Evolutionary conservation across 2,329 filamentous ascomycete genomes (phyloP).

Genomic region (Chalaropsis thielavioides): DNA sequence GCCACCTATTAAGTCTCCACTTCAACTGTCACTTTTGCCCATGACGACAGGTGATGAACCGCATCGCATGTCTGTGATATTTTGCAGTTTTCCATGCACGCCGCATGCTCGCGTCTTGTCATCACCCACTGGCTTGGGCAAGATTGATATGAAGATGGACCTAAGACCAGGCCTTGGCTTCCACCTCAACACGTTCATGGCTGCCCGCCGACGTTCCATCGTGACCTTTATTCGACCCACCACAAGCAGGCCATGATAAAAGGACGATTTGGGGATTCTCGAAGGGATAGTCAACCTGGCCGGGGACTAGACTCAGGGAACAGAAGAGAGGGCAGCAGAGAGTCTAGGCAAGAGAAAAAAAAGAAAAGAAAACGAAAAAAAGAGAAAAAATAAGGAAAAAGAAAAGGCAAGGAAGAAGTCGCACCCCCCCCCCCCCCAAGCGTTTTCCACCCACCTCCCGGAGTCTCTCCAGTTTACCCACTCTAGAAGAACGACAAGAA

Average conservation of each 20-base stretch:
- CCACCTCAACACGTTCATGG: not conserved
- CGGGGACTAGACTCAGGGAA: not conserved
- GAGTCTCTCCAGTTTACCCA: not conserved
- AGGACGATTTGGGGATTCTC: not conserved
- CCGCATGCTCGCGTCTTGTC: not conserved
- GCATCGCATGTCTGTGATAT: not conserved
- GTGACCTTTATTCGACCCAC: not conserved
- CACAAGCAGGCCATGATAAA: not conserved
- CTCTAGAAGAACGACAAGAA: not conserved
- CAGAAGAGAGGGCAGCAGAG: not conserved
- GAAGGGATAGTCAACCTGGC: not conserved
- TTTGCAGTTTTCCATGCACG: not conserved
- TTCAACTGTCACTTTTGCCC: not conserved
- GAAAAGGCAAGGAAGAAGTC: not conserved
- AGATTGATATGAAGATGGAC: not conserved
- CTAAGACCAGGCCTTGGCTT: not conserved
- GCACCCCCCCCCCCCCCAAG: not conserved
- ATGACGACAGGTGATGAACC: not conserved
- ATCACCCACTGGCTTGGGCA: not conserved
- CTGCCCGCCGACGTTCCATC: not conserved
- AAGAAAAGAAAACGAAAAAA: not conserved
- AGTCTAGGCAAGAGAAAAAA: not conserved
- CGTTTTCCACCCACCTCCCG: slow-evolving; percentile 3
- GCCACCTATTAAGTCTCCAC: not conserved
- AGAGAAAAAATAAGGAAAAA: not conserved